Evolutionary conservation across 768 basidiomycete species (phyloP), one percentile per base, ranked within the genome.

Genomic region (Russula emetica): DNA sequence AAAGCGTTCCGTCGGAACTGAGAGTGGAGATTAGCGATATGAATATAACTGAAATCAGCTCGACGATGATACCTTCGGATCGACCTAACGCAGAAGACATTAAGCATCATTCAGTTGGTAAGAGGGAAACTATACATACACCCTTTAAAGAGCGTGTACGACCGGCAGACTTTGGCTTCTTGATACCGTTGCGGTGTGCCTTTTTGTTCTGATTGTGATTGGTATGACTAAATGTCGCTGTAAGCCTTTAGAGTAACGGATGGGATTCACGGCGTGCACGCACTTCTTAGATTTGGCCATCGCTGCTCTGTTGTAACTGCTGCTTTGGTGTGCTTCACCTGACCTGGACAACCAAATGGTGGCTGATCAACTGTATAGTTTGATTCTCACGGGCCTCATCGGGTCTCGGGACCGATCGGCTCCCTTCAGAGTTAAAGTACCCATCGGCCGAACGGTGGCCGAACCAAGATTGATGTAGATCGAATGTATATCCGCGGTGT

Each of bases 211-310:
- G 94, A 83, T 96, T 97, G 84, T 96, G 94, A 78, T 92, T 92
- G 72, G 89, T 92, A 76, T 93, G 88, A 72, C 90, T 94, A 66
- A 62, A 65, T 52, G 51, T 7, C 51, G 14, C 32, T 16, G 49
- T 68, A 58, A 63, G 55, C 26, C 30, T 28, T 66, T 34, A 61
- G 59, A 5, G 20, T 45, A 59, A 59, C 58, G 64, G 28, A 70
- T 16, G 64, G 18, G 60, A 6, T 32, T 8, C 55, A 55, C 26
- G 44, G 58, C 28, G 49, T 40, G 30, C 49, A 73, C 84, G 61
- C 75, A 95, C 92, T 98, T 98, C 83, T 98, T 98, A 68, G 96
- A 98, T 80, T 98, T 97, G 83, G 94, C 87, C 94, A 97, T 98
- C 70, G 74, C 71, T 72, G 67, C 71, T 69, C 71, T 55, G 58